phyloP scores from a whole-genome alignment of 192 early-diverging fungal genomes.

The Lobosporangium transversale region DNA sequence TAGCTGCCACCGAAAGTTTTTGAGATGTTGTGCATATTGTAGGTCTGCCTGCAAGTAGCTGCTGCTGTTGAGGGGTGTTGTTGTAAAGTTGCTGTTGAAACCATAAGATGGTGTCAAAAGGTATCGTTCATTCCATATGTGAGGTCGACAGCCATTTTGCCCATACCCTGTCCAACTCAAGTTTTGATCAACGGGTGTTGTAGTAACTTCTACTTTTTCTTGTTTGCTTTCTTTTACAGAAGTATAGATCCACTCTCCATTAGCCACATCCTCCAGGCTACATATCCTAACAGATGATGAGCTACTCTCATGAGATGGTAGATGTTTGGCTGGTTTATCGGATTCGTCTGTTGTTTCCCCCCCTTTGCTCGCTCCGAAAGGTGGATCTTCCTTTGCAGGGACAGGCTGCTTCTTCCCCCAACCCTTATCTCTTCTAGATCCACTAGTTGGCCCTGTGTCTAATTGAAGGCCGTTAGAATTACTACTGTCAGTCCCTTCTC shows the following conservation, averaged over 20 bases:
- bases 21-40: constrained; percentile 15
- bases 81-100: not conserved
- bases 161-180: constrained; percentile 48
- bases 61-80: not conserved
- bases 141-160: constrained; percentile 23
- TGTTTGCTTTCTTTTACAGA: not conserved
- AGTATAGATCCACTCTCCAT: constrained; percentile 22
- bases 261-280: constrained; percentile 20
- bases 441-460: not conserved
- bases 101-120: constrained; percentile 22
- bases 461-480: not conserved
- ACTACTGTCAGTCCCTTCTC: not conserved
- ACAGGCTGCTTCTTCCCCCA: constrained; percentile 20
- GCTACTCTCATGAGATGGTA: not conserved
- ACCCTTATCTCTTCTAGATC: constrained; percentile 16
- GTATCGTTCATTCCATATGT: constrained; percentile 50
- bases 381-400: not conserved
- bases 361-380: too few relatives aligned
- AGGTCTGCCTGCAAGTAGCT: constrained; percentile 1
- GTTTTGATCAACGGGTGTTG: constrained; percentile 6
- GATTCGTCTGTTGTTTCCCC: too few relatives aligned
- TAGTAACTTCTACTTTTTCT: too few relatives aligned
- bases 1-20: constrained; percentile 16
- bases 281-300: constrained; percentile 13
- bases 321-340: too few relatives aligned